These are phyloP conservation scores for Neckera pumila DNA, from an alignment of 225 moss, liverwort and hornwort genomes.

Conservation along the genomic window DNA sequence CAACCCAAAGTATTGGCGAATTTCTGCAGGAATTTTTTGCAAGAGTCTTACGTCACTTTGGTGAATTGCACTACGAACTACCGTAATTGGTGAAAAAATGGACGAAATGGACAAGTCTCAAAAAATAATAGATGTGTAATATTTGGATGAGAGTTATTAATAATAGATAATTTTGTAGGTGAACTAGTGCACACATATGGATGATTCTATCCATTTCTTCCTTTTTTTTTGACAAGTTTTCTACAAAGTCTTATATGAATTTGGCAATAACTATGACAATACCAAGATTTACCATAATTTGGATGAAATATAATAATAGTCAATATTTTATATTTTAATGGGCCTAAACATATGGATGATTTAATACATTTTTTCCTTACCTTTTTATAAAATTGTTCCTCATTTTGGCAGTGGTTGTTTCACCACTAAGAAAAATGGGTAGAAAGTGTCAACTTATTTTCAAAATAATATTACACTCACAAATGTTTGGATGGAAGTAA, in stretches of 20 bases:
- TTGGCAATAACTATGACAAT: not conserved
- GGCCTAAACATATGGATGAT: too few relatives aligned
- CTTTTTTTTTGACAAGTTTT: not conserved
- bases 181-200: fast-evolving
- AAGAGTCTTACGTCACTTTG: not conserved
- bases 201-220: too few relatives aligned
- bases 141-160: too few relatives aligned
- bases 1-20: not conserved
- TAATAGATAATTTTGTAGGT: too few relatives aligned
- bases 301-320: not conserved
- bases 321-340: not conserved
- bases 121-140: too few relatives aligned
- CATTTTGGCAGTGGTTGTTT: too few relatives aligned
- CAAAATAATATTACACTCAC: not conserved
- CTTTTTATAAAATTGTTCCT: not conserved
- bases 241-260: too few relatives aligned
- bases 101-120: too few relatives aligned
- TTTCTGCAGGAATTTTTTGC: not conserved
- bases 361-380: fast-evolving
- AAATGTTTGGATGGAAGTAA: not conserved
- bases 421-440: not conserved
- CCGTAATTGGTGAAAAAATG: not conserved
- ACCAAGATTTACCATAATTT: not conserved
- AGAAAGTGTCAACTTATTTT: too few relatives aligned
- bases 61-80: too few relatives aligned